Evolutionary conservation across 2,329 filamentous ascomycete species (phyloP), one percentile per base, ranked within the genome.

Genomic region (Arachnomyces sp.): DNA sequence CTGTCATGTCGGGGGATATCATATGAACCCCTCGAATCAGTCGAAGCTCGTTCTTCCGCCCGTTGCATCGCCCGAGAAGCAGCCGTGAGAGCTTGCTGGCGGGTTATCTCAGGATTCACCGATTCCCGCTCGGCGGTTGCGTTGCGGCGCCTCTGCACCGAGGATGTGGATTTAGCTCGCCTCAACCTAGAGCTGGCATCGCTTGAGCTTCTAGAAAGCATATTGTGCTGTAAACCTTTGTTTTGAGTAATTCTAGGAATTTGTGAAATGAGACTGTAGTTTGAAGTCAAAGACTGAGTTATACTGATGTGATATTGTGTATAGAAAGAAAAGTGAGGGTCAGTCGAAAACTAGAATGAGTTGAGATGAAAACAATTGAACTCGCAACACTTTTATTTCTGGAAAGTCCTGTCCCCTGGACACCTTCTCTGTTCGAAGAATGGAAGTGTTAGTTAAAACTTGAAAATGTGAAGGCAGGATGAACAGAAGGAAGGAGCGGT

Each of bases 1-100:
- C 30, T 28, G 7, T 32, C 28, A 16, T 15, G 25, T n/a, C 15
- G 36, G 12, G 30, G 36, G 4, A 21, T 36, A 31, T 39, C 33
- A 37, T 35, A 35, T 17, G 31, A 30, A 3, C 18, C 25, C 30
- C 15, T 38, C 17, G 33, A 18, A 21, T 28, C 34, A 14, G 35
- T 34, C 4, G 40, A 44, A 7, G 34, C 34, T 18, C 53, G 50
- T 14, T 57, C 54, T 11, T 48, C 53, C 2, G 59, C 61, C 18
- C 62, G 56, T 28, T 53, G 55, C 65, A 69, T 68, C 28, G 66
- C 66, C 12, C 55, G 51, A 11, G 62, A 61, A 6, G 66, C 66
- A 32, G 66, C 66, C n/a, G 61, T 57, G 7, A 60, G 53, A 13
- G 65, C 65, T 45, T 64, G 63, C 12, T 49, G 40, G 33, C 52